These are phyloP conservation scores for Pichia rugopelliculosa DNA, from an alignment of 805 yeast species.

Conservation along the genomic window DNA sequence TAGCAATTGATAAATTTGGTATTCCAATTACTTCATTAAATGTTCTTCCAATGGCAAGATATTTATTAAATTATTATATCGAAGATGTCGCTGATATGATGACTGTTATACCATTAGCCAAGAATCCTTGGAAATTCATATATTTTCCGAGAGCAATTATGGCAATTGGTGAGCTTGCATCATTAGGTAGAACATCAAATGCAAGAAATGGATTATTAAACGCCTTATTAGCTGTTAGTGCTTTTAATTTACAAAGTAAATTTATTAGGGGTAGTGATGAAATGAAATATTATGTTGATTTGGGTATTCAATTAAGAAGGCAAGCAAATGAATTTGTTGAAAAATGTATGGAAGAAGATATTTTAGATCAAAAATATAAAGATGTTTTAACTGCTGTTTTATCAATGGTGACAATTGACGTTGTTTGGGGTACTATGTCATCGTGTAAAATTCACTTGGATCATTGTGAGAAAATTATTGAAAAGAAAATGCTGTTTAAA, in stretches of 20 bases:
- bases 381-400: conserved; percentile 77
- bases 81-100: conserved; percentile 70
- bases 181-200: conserved; percentile 64
- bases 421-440: conserved; percentile 87
- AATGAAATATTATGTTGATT: conserved; percentile 60
- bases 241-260: conserved; percentile 71
- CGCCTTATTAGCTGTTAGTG: conserved; percentile 74
- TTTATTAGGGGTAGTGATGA: conserved; percentile 59
- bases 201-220: conserved; percentile 73
- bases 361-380: conserved; percentile 61
- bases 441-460: conserved; percentile 71
- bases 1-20: conserved; percentile 32
- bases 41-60: conserved; percentile 64
- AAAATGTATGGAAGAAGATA: conserved; percentile 46
- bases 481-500: conserved; percentile 58
- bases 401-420: conserved; percentile 82
- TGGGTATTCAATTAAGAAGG: conserved; percentile 66
- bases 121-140: conserved; percentile 84
- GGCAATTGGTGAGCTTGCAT: conserved; percentile 76
- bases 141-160: conserved; percentile 75
- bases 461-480: conserved; percentile 70
- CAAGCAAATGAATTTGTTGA: conserved; percentile 68
- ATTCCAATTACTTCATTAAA: conserved; percentile 56
- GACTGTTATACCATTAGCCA: conserved; percentile 58
- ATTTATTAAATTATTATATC: conserved; percentile 62